These are phyloP conservation scores for Penicillium aurantiogriseum DNA, from an alignment of 2,329 filamentous ascomycete genomes.

Conservation along the genomic window DNA sequence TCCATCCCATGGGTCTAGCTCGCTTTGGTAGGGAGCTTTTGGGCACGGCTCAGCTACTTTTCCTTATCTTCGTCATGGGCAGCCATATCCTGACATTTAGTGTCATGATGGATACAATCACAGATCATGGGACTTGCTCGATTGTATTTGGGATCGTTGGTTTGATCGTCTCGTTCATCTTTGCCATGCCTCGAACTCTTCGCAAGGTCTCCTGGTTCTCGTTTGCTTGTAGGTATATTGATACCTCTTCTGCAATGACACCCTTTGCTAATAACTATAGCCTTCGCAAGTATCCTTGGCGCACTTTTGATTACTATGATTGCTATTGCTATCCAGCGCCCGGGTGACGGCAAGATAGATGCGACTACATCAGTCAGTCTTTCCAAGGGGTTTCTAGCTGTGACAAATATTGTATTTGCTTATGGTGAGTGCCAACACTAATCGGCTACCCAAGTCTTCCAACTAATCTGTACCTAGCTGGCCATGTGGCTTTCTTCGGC, in stretches of 20 bases:
- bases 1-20: conserved; percentile 57
- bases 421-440: conserved; percentile 49
- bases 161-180: conserved; percentile 54
- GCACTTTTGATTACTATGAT: conserved; percentile 66
- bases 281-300: conserved; percentile 61
- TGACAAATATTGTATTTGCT: conserved; percentile 67
- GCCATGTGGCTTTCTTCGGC: conserved; percentile 65
- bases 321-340: conserved; percentile 55
- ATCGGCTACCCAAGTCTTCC: accelerated
- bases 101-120: conserved; percentile 64
- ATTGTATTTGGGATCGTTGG: conserved; percentile 60
- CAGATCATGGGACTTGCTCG: conserved; percentile 59
- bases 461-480: conserved; percentile 38
- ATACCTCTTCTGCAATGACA: not conserved
- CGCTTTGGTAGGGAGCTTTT: conserved; percentile 59
- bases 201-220: conserved; percentile 60
- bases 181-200: conserved; percentile 60
- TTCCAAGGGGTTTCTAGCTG: conserved; percentile 55
- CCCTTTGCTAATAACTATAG: conserved; percentile 24
- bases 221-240: conserved; percentile 47
- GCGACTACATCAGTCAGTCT: conserved; percentile 40
- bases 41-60: conserved; percentile 58
- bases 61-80: conserved; percentile 65
- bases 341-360: conserved; percentile 34
- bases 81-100: conserved; percentile 67